Evolutionary conservation across 2,329 filamentous ascomycete species (phyloP).

Genomic region (Alternaria conjuncta): DNA sequence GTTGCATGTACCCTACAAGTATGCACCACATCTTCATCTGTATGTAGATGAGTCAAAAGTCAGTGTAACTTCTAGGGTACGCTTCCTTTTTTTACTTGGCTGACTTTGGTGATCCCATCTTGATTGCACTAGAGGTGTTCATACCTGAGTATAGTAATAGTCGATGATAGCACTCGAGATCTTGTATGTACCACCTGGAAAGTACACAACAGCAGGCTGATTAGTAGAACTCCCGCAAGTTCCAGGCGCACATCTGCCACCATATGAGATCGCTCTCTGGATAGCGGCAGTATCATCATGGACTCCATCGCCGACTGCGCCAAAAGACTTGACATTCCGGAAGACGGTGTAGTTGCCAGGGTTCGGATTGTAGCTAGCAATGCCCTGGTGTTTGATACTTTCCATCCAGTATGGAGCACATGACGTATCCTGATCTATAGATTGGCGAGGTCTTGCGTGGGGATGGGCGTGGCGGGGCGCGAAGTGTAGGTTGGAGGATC

Average conservation of each 20-base stretch:
- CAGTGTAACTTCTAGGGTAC: background rate
- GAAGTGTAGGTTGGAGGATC: conserved; percentile 13
- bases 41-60: background rate
- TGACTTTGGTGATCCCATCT: background rate
- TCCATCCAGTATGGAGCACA: conserved; percentile 51
- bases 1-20: background rate
- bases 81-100: background rate
- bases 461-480: conserved; percentile 8
- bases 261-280: conserved; percentile 50
- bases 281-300: conserved; percentile 62
- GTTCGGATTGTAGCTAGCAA: conserved; percentile 48
- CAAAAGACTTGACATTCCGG: conserved; percentile 53
- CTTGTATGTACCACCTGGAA: conserved; percentile 65
- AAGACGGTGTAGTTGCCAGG: conserved; percentile 49
- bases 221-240: conserved; percentile 55
- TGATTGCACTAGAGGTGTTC: background rate
- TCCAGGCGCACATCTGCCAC: conserved; percentile 51
- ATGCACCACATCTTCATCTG: background rate
- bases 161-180: conserved; percentile 64
- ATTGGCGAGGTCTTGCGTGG: conserved; percentile 20
- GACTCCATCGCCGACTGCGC: conserved; percentile 46
- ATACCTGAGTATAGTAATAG: conserved; percentile 66
- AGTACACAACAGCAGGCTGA: conserved; percentile 64
- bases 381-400: conserved; percentile 51
- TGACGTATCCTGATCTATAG: conserved; percentile 13